A percentile compares a stretch with the other conserved stretches of the same genome.
These are phyloP conservation scores for Funneliformis mosseae DNA, from an alignment of 192 early-diverging fungal genomes.

Conservation along the genomic window DNA sequence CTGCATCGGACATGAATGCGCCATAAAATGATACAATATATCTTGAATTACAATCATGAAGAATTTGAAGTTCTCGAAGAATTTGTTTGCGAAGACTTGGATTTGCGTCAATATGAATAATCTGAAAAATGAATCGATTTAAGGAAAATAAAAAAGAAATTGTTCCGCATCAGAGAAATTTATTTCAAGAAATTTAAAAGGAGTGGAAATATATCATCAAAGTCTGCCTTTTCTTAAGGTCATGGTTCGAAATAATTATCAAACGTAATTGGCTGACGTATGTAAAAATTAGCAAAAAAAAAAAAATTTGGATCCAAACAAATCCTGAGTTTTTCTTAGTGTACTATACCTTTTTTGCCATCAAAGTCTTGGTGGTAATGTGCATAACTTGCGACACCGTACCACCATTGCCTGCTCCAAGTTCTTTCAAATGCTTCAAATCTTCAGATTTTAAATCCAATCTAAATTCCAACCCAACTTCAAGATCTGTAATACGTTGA, in stretches of 20 bases:
- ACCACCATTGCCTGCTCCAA: conserved; percentile 94
- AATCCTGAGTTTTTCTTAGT: neutral
- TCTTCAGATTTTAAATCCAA: conserved; percentile 83
- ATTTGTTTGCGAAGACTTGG: conserved; percentile 83
- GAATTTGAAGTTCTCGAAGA: conserved; percentile 91
- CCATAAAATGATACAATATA: conserved; percentile 98
- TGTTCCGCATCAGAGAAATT: neutral
- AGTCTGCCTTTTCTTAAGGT: neutral
- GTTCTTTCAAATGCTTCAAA: conserved; percentile 70
- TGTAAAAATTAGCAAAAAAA: neutral
- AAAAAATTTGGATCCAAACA: neutral
- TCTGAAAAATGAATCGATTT: conserved; percentile 26
- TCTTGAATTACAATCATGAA: conserved; percentile 92
- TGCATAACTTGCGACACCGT: conserved; percentile 87
- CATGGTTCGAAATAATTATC: neutral
- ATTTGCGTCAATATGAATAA: conserved; percentile 61
- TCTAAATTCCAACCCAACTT: conserved; percentile 72
- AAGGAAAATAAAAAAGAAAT: neutral
- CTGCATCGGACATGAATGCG: conserved; percentile 80
- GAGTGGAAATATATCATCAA: neutral
- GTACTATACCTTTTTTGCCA: conserved; percentile 86
- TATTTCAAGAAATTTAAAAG: neutral
- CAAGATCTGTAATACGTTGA: conserved; percentile 54
- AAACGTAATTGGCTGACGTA: neutral
- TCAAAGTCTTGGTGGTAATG: conserved; percentile 82